phyloP scores from a whole-genome alignment of 169 alveolate genomes.

The Blepharisma undulans region DNA sequence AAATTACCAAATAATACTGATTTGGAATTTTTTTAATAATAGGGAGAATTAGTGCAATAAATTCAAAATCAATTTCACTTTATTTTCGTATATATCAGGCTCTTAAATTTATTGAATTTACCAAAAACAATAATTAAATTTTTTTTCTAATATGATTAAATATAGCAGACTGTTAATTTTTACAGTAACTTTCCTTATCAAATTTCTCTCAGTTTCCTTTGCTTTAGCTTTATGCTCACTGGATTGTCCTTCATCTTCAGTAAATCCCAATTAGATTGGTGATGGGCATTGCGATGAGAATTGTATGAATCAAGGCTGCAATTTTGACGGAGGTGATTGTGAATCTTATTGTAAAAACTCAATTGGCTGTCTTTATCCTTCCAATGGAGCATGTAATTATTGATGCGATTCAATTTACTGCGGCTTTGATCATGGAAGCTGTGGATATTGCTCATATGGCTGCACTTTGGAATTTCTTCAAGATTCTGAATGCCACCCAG shows the following conservation, averaged over 20 bases:
- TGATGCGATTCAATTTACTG: background rate
- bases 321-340: background rate
- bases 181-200: too few species aligned
- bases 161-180: too few species aligned
- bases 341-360: background rate
- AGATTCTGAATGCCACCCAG: background rate
- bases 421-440: background rate
- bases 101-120: too few species aligned
- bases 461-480: slow-evolving; percentile 5
- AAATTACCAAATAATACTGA: too few species aligned
- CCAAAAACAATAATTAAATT: too few species aligned
- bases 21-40: too few species aligned
- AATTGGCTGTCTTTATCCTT: background rate
- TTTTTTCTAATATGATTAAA: too few species aligned
- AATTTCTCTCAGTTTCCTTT: too few species aligned
- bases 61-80: too few species aligned
- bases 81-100: too few species aligned
- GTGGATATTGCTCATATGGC: slow-evolving; percentile 2
- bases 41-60: too few species aligned
- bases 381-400: background rate
- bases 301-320: background rate
- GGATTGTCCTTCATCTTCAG: background rate
- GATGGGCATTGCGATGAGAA: background rate
- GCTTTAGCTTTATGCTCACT: background rate
- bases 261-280: background rate